phyloP scores from a whole-genome alignment of 495 filamentous ascomycete species.

The Trichoderma gamsii region DNA sequence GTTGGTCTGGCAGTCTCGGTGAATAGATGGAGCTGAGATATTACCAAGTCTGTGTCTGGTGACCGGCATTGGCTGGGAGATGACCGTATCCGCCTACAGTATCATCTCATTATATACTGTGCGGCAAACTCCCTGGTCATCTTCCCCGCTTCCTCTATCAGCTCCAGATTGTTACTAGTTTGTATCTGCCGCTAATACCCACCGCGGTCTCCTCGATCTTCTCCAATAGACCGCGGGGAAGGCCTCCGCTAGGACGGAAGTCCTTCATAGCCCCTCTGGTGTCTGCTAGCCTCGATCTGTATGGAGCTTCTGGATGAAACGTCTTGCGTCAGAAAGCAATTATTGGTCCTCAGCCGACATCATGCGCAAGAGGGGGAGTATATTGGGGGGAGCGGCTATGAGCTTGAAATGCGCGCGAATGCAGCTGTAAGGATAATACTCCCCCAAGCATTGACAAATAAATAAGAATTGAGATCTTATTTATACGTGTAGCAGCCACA shows the following conservation, averaged over 20 bases:
- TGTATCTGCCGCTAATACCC: not conserved
- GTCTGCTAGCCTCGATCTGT: not conserved
- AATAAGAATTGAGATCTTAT: not conserved
- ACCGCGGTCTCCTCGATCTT: not conserved
- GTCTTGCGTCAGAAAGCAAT: not conserved
- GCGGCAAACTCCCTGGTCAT: not conserved
- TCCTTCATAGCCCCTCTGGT: not conserved
- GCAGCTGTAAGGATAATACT: not conserved
- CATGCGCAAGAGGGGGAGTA: not conserved
- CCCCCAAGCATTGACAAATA: not conserved
- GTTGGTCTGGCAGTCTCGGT: not conserved
- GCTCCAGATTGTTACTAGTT: not conserved
- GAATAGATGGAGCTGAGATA: not conserved
- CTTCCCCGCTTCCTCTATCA: not conserved
- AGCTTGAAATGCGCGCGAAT: not conserved
- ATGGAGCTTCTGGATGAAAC: not conserved
- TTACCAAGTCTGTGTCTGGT: not conserved
- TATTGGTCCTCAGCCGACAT: conserved; percentile 2
- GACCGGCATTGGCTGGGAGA: not conserved
- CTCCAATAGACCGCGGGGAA: not conserved
- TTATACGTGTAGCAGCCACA: not conserved
- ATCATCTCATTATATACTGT: not conserved
- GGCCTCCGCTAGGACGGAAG: not conserved
- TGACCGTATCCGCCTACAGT: conserved; percentile 4
- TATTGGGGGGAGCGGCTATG: not conserved